Conservation (phyloP, 179 eudicot species). For the Carnegiea gigantea region DNA sequence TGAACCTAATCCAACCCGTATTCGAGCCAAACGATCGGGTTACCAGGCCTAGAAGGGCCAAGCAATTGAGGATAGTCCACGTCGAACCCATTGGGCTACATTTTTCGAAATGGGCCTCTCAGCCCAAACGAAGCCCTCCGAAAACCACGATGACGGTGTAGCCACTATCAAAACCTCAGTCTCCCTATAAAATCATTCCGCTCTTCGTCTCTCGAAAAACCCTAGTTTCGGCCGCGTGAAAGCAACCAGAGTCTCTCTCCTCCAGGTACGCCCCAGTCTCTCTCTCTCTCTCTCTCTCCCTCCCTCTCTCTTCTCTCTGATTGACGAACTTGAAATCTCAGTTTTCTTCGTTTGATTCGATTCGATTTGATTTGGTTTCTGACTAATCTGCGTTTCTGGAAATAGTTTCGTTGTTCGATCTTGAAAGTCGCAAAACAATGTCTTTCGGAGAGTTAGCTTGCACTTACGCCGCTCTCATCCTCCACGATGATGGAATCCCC, state of each 20-base stretch:
- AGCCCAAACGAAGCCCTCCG: background rate
- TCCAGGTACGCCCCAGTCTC: background rate
- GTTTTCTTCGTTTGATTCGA: background rate
- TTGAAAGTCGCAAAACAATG: constrained; percentile 29
- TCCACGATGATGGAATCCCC: constrained; percentile 69
- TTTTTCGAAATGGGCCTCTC: background rate
- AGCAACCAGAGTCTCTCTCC: background rate
- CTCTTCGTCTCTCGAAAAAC: background rate
- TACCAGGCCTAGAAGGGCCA: too few relatives aligned
- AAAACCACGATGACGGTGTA: background rate
- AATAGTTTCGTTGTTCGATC: background rate
- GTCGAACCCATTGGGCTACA: too few relatives aligned
- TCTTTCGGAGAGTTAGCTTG: constrained; percentile 56
- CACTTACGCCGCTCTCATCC: constrained; percentile 64
- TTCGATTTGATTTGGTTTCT: background rate
- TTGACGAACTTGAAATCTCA: background rate
- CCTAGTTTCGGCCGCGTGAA: constrained; percentile 25
- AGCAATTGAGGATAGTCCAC: too few relatives aligned
- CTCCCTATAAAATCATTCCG: constrained; percentile 6
- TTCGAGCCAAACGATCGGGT: too few relatives aligned
- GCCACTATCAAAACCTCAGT: constrained; percentile 8
- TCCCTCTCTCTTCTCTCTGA: background rate
- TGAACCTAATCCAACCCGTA: too few relatives aligned
- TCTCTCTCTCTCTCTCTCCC: too few relatives aligned
- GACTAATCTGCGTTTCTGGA: background rate